These are phyloP conservation scores for Gnaphalium uliginosum DNA, from an alignment of 129 eudicot species.

Conservation along the genomic window DNA sequence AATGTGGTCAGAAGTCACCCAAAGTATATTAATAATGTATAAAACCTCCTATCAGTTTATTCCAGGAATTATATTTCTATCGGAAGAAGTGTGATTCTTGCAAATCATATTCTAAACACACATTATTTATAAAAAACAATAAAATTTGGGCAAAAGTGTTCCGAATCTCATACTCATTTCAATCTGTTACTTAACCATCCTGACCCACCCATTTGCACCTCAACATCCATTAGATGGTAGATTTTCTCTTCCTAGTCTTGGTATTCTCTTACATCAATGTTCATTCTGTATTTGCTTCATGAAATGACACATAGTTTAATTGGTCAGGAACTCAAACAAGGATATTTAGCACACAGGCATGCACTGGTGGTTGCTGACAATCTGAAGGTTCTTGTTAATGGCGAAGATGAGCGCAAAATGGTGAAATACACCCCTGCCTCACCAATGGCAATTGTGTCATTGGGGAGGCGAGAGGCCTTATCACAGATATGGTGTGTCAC, in stretches of 20 bases:
- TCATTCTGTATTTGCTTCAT: not conserved
- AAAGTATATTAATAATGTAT: too few species aligned
- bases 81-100: not conserved
- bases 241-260: not conserved
- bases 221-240: not conserved
- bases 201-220: not conserved
- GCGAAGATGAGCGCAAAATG: constrained; percentile 40
- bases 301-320: not conserved
- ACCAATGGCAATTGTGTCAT: constrained; percentile 59
- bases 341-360: constrained; percentile 62
- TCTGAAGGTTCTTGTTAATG: constrained; percentile 45
- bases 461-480: constrained; percentile 63
- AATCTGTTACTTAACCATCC: not conserved
- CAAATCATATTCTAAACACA: not conserved
- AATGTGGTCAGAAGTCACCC: too few species aligned
- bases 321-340: constrained; percentile 74
- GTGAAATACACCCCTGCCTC: constrained; percentile 47
- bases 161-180: not conserved
- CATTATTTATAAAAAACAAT: not conserved
- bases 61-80: too few species aligned
- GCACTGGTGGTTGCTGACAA: constrained; percentile 53
- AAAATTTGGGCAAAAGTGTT: not conserved
- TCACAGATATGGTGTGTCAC: constrained; percentile 48
- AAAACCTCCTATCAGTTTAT: too few species aligned
- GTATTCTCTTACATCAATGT: not conserved